Evolutionary conservation across 768 basidiomycete species (phyloP), one percentile per base, ranked within the genome.

Genomic region (Rhodotorula taiwanensis): DNA sequence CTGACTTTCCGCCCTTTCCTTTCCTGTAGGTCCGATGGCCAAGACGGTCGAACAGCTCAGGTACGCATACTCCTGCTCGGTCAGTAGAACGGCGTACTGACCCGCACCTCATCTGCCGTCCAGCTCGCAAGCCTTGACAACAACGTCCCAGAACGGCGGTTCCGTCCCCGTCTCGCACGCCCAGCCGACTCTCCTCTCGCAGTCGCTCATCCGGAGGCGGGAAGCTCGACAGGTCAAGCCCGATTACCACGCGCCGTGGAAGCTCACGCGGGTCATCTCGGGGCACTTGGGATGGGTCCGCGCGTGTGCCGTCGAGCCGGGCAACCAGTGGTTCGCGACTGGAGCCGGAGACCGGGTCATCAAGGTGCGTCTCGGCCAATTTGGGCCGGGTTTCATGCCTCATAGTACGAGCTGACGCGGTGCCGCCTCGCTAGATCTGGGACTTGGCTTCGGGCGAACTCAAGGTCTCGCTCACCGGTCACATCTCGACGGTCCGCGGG

Each of bases 211-310:
- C 55, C 82, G 90, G 23, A 90, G 94, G 78, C 97, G 97, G 78
- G 92, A 92, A 36, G 88, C 87, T 5, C 83, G 92, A 39, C 91
- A 88, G 13, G 83, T 97, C 73, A 95, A 97, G 76, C 95, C 95
- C 11, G 88, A 86, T 18, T 98, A 91, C 74, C 95, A 99, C 72
- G 83, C 95, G 10, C 87, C 85, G 67, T 98, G 94, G 95, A 95
- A 95, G 76, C 85, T 99, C 53, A 80, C 85, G 66, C 87, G 94
- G 52, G 95, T 99, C 71, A 97, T 99, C 62, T 95, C 92, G 2
- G 95, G 95, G 0, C 94, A 99, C 77, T 76, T 99, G 64, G 95
- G 95, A 15, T 99, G 95, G 95, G 94, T 99, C 21, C 83, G 95
- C 60, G 87, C 87, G 72, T 87, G 89, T 21, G 91, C 95, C 5